A percentile compares a stretch with the other conserved stretches of the same genome.
These are phyloP conservation scores for Pseudevernia furfuracea DNA, from an alignment of 495 filamentous ascomycete genomes.

Conservation along the genomic window DNA sequence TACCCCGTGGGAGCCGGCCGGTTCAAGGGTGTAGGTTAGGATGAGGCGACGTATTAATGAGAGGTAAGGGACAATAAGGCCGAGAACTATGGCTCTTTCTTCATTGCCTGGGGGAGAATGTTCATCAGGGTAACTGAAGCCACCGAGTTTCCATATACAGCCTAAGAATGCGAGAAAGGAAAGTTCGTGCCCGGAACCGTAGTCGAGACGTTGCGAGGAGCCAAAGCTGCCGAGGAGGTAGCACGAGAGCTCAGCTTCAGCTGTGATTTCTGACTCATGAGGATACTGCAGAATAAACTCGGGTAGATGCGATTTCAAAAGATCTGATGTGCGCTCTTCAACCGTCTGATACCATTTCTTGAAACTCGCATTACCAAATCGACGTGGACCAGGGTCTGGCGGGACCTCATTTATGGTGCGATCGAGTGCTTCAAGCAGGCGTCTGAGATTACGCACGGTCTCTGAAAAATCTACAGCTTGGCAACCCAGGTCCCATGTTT, in stretches of 20 bases:
- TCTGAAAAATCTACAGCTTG: conserved; percentile 46
- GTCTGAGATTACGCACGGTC: conserved; percentile 55
- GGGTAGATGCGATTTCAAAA: conserved; percentile 59
- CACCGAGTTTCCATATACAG: conserved; percentile 81
- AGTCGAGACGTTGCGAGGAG: conserved; percentile 81
- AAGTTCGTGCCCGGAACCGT: conserved; percentile 92
- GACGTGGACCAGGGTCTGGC: conserved; percentile 71
- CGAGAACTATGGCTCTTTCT: conserved; percentile 71
- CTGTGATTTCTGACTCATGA: conserved; percentile 30
- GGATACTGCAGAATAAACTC: conserved; percentile 36
- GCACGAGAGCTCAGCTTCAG: conserved; percentile 58
- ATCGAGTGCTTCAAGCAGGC: conserved; percentile 53
- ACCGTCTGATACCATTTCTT: conserved; percentile 70
- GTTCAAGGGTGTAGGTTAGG: conserved; percentile 87
- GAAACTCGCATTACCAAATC: conserved; percentile 90
- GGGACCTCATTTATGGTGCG: conserved; percentile 68
- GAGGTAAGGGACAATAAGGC: conserved; percentile 71
- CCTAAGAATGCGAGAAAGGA: conserved; percentile 89
- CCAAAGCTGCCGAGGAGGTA: conserved; percentile 88
- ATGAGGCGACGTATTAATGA: conserved; percentile 74
- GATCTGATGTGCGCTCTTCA: conserved; percentile 45
- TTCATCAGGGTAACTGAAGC: conserved; percentile 43
- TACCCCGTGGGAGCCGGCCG: conserved; percentile 88
- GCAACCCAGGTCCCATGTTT: conserved; percentile 48
- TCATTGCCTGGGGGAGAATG: conserved; percentile 42